phyloP scores from a whole-genome alignment of 2,329 filamentous ascomycete species.

The Apiospora koreana region DNA sequence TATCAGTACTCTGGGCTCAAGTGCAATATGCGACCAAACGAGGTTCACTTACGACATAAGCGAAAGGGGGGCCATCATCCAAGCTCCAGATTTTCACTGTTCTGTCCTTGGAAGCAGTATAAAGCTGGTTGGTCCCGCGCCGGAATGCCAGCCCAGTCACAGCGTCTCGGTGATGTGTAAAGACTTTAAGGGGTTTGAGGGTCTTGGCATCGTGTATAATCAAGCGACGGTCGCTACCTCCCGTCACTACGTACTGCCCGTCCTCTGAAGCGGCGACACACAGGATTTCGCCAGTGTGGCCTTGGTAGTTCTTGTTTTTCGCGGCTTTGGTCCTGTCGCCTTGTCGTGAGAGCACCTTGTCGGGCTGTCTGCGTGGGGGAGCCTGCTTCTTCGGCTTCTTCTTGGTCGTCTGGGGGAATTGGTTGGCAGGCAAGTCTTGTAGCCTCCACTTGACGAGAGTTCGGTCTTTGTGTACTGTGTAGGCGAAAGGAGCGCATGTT shows the following conservation, averaged over 20 bases:
- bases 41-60: slow-evolving; percentile 9
- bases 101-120: slow-evolving; percentile 85
- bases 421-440: slow-evolving; percentile 62
- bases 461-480: slow-evolving; percentile 86
- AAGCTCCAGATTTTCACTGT: slow-evolving; percentile 96
- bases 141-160: slow-evolving; percentile 86
- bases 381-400: slow-evolving; percentile 61
- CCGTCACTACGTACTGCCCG: slow-evolving; percentile 88
- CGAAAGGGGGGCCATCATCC: slow-evolving; percentile 84
- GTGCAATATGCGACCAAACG: neutral
- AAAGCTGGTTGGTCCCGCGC: slow-evolving; percentile 86
- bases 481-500: slow-evolving; percentile 76
- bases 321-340: slow-evolving; percentile 58
- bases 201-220: slow-evolving; percentile 86
- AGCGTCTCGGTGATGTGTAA: slow-evolving; percentile 88
- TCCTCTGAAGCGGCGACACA: slow-evolving; percentile 85
- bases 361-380: slow-evolving; percentile 62
- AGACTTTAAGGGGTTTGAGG: slow-evolving; percentile 77
- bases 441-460: slow-evolving; percentile 88
- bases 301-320: slow-evolving; percentile 67
- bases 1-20: neutral
- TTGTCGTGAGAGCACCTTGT: slow-evolving; percentile 62
- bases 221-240: slow-evolving; percentile 79
- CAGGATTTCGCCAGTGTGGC: slow-evolving; percentile 80
- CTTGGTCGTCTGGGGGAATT: slow-evolving; percentile 59